phyloP scores from a whole-genome alignment of 345 rosid species.

The Hypericum androsaemum region DNA sequence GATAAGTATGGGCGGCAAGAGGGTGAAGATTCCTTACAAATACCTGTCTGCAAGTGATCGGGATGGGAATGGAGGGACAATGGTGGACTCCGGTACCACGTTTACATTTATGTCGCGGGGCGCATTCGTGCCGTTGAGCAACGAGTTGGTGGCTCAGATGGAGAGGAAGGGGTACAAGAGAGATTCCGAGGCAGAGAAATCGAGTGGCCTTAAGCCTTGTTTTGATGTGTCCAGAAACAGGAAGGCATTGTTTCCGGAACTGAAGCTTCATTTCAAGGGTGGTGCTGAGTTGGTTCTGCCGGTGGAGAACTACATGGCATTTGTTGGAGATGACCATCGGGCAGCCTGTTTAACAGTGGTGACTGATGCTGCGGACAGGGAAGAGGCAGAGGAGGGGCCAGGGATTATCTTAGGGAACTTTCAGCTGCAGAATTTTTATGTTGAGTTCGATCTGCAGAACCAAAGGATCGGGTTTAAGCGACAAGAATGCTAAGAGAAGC shows the following conservation, averaged over 20 bases:
- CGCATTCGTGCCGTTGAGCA: conserved; percentile 19
- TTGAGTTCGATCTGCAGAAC: conserved; percentile 1
- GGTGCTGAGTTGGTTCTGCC: conserved; percentile 31
- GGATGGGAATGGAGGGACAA: conserved; percentile 27
- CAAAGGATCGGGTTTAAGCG: conserved; percentile 2
- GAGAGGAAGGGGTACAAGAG: conserved; percentile 14
- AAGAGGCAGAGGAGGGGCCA: background rate
- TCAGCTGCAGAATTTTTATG: conserved; percentile 3
- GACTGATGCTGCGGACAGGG: background rate
- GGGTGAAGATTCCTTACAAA: conserved; percentile 19
- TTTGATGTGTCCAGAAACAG: conserved; percentile 4
- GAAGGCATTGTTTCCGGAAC: conserved; percentile 16
- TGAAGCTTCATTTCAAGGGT: conserved; percentile 31
- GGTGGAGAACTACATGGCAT: conserved; percentile 6
- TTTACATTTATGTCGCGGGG: conserved; percentile 26
- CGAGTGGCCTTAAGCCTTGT: conserved; percentile 25
- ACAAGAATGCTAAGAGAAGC: background rate
- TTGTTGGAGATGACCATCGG: background rate
- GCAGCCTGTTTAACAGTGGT: conserved; percentile 1
- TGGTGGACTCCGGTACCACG: conserved; percentile 31
- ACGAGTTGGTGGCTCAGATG: conserved; percentile 18
- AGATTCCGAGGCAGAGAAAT: conserved; percentile 13
- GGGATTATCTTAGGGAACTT: background rate
- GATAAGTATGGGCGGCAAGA: conserved; percentile 22
- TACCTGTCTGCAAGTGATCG: conserved; percentile 12